A percentile compares a stretch with the other conserved stretches of the same genome.
Conservation (phyloP, 1,284 basidiomycete species). For the Cystobasidiaceae sp. region DNA sequence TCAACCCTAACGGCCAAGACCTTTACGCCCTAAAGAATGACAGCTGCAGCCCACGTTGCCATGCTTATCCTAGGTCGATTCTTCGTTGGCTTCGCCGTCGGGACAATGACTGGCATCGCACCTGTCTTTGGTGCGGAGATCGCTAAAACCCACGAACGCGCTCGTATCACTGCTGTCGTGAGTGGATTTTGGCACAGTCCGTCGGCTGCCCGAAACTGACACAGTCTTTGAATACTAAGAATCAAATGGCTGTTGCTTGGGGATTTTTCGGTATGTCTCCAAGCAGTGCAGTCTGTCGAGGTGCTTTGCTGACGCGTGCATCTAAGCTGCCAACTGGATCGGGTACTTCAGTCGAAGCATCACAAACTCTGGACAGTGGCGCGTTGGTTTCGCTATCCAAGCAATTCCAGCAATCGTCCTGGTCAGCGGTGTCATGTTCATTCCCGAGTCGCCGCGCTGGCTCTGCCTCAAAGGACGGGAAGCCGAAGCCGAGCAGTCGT, state of each 20-base stretch:
- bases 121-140: constrained; percentile 26
- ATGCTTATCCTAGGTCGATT: constrained; percentile 23
- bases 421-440: constrained; percentile 11
- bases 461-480: constrained; percentile 26
- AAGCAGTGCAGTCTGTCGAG: too few species aligned
- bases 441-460: constrained; percentile 26
- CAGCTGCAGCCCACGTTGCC: constrained; percentile 17
- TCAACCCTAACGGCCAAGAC: too few species aligned
- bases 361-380: constrained; percentile 5
- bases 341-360: constrained; percentile 1
- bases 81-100: constrained; percentile 18
- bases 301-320: too few species aligned
- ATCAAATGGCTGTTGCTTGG: constrained; percentile 9
- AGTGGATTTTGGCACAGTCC: not conserved
- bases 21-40: too few species aligned
- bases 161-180: constrained; percentile 4
- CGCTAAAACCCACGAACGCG: constrained; percentile 23
- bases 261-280: too few species aligned
- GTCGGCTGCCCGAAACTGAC: not conserved
- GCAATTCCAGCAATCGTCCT: constrained; percentile 19
- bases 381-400: constrained; percentile 21
- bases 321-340: constrained; percentile 24
- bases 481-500: constrained; percentile 22
- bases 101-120: constrained; percentile 24
- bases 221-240: not conserved